A percentile compares a stretch with the other conserved stretches of the same genome.
Evolutionary conservation across 139 green algal species (phyloP).

Genomic region (Chlorokybus atmophyticus): DNA sequence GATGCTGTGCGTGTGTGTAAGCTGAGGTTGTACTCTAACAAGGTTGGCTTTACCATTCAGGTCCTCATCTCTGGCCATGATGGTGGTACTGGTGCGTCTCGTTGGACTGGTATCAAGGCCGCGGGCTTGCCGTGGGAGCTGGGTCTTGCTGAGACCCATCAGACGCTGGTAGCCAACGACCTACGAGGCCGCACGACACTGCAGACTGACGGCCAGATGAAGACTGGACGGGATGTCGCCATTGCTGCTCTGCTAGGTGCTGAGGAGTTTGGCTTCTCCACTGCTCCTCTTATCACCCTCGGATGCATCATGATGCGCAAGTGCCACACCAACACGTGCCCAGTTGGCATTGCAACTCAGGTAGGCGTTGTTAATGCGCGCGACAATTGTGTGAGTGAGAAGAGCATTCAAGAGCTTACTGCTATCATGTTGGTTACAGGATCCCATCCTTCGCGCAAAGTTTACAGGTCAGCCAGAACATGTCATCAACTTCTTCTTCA

Average conservation of each 20-base stretch:
- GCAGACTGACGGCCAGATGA: slow-evolving; percentile 86
- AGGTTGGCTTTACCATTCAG: too few species aligned
- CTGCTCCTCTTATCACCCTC: slow-evolving; percentile 85
- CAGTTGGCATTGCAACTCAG: slow-evolving; percentile 81
- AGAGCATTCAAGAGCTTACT: not conserved
- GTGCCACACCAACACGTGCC: slow-evolving; percentile 96
- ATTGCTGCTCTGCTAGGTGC: slow-evolving; percentile 77
- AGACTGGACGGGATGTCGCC: slow-evolving; percentile 77
- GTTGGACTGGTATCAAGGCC: slow-evolving; percentile 68
- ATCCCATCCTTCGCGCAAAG: slow-evolving; percentile 89
- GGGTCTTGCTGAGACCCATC: slow-evolving; percentile 83
- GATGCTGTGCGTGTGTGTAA: too few species aligned
- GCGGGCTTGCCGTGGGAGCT: slow-evolving; percentile 85
- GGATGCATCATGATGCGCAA: slow-evolving; percentile 98
- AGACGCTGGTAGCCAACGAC: slow-evolving; percentile 88
- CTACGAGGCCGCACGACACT: slow-evolving; percentile 63
- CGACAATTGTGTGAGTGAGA: too few species aligned
- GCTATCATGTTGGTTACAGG: slow-evolving; percentile 35
- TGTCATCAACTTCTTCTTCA: slow-evolving; percentile 94
- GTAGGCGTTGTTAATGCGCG: too few species aligned
- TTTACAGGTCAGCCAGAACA: slow-evolving; percentile 80
- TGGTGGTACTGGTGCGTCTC: slow-evolving; percentile 75
- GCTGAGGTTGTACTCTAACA: too few species aligned
- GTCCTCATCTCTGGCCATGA: slow-evolving; percentile 90
- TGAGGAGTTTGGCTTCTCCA: slow-evolving; percentile 94